Evolutionary conservation across 352 stramenopile genomes (phyloP).

Genomic region (Phytophthora pistaciae): DNA sequence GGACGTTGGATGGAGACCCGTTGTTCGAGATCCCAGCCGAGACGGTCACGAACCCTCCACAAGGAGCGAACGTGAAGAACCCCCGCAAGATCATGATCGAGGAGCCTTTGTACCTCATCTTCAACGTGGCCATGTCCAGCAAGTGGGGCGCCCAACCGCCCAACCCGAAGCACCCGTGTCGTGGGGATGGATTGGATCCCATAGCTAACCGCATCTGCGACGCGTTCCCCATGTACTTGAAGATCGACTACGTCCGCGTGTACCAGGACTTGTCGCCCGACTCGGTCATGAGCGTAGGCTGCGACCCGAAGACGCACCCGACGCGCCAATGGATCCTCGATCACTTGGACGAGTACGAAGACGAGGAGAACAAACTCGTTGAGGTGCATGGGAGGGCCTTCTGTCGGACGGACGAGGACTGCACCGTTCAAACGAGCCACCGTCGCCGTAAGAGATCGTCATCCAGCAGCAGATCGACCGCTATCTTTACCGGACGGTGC

Average conservation of each 20-base stretch:
- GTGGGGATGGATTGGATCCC: conserved; percentile 52
- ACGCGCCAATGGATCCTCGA: conserved; percentile 82
- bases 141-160: conserved; percentile 87
- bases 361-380: conserved; percentile 62
- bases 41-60: conserved; percentile 60
- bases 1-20: conserved; percentile 86
- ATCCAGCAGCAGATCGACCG: conserved; percentile 3
- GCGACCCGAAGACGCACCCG: conserved; percentile 68
- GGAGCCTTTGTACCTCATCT: conserved; percentile 95
- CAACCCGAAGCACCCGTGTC: conserved; percentile 68
- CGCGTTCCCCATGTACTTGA: conserved; percentile 73
- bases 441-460: not conserved
- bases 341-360: conserved; percentile 80
- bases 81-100: conserved; percentile 93
- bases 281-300: conserved; percentile 67
- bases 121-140: conserved; percentile 95
- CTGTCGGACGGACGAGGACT: conserved; percentile 67
- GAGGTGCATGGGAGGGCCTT: conserved; percentile 75
- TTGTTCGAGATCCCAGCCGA: conserved; percentile 89
- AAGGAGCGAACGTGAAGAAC: conserved; percentile 58
- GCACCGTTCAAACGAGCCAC: conserved; percentile 45
- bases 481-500: conserved; percentile 44
- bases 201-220: conserved; percentile 68
- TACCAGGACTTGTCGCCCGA: conserved; percentile 60
- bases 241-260: conserved; percentile 84